Evolutionary conservation across 371 early-diverging fungal genomes (phyloP), one percentile per base, ranked within the genome.

Genomic region (Syncephalastrum racemosum): DNA sequence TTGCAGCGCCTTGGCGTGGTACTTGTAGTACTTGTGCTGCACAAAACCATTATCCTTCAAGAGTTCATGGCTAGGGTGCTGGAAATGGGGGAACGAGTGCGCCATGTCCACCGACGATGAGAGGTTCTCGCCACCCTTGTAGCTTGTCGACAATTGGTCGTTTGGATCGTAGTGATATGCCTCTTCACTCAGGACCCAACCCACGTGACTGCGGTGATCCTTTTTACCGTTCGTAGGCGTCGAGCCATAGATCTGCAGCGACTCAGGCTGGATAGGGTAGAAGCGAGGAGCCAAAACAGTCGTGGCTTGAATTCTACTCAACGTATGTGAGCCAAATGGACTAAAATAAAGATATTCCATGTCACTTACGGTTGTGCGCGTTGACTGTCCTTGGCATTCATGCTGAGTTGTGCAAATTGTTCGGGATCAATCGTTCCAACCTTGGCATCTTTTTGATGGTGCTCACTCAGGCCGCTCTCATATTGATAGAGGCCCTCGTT

Each of bases 11-110:
- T 92, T 90, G 62, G 88, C 89, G 62, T 93, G 95, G 79, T 93
- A 97, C 73, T 93, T 91, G 77, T 90, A 83, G 73, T 96, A 97
- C 70, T 95, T 96, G 78, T 94, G 94, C 81, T 96, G 96, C 50
- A 94, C 81, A 66, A 96, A 97, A 3, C 96, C 96, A 67, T 95
- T 94, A 71, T 97, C 96, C 58, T 89, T 87, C 64, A 97, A 69
- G 20, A 97, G 81, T 67, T 94, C 96, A 64, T 96, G 95, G 51
- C 88, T 88, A 0, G 97, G 96, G 68, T 97, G 97, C 79, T 97
- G 92, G 82, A 93, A 93, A 18, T 81, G 75, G 15, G 87, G 82
- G 70, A 92, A 87, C n/a, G 90, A 90, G 54, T 89, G 89, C 3
- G 83, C 80, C 59, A 80, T 76, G 52, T 82, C 84, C 18, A 61